Evolutionary conservation across 495 filamentous ascomycete genomes (phyloP), one percentile per base, ranked within the genome.

Genomic region (Apodospora peruviana): DNA sequence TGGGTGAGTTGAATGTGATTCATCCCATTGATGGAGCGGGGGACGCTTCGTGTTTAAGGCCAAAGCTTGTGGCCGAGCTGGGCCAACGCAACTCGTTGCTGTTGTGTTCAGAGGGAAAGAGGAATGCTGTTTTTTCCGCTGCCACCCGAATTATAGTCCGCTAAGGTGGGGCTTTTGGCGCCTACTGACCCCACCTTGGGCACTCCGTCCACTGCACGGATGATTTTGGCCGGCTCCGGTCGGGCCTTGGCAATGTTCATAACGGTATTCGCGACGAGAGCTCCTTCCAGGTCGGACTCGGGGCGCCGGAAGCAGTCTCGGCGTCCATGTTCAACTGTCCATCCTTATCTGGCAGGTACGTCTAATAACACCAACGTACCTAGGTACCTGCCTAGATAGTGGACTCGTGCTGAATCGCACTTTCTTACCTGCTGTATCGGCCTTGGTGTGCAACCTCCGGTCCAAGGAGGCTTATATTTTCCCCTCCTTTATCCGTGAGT

Each of bases 1-100:
- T 68, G 72, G 16, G 67, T 69, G 14, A 76, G 68, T 29, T 66
- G 62, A 52, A 63, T 50, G 60, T 56, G 55, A 56, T 51, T 63
- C 69, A 75, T 74, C 53, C 60, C 68, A 66, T 57, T 43, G 40
- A 48, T 40, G 32, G 25, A 11, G 42, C 35, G 24, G 37, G 50
- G 24, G 20, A 39, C 37, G 36, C 37, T 45, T 32, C 21, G 40
- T 34, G 36, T 47, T 57, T 57, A 37, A 40, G 22, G 27, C 25
- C 19, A 45, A 47, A 45, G 45, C 52, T 55, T 35, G 42, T n/a
- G 50, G 35, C 39, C 40, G 38, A 32, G 27, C 7, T 32, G 27
- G 14, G 27, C 27, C 27, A 32, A 7, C 27, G 40, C 45, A 38
- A 48, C 35, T 25, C 43, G 32, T 42, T 35, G 41, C 17, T 40